These are phyloP conservation scores for Digitaria exilis DNA, from an alignment of 202 grass and related monocot species.

Conservation along the genomic window DNA sequence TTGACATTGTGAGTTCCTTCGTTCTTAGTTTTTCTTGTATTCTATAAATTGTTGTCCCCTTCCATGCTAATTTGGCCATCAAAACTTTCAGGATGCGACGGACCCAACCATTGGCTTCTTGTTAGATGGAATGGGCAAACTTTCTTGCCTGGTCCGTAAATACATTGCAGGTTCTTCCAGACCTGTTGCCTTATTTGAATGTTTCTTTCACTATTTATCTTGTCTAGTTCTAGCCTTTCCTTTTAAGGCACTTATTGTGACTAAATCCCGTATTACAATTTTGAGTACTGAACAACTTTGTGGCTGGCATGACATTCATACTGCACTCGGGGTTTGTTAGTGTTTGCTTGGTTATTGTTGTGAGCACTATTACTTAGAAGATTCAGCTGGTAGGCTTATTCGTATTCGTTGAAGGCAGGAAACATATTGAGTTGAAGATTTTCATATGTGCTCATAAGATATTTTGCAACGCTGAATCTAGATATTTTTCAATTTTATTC, in stretches of 20 bases:
- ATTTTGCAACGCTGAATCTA: conserved; percentile 7
- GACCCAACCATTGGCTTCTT: conserved; percentile 95
- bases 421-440: neutral
- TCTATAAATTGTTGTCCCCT: conserved; percentile 18
- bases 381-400: neutral
- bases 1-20: conserved; percentile 79
- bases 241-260: conserved; percentile 4
- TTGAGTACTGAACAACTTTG: neutral
- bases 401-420: neutral
- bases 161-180: conserved; percentile 83
- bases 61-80: conserved; percentile 39
- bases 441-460: conserved; percentile 22
- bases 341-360: conserved; percentile 9
- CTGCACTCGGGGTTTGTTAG: neutral
- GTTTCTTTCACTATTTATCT: neutral
- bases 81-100: conserved; percentile 80
- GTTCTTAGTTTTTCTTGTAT: conserved; percentile 31
- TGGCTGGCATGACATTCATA: conserved; percentile 4
- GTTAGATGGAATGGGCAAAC: conserved; percentile 93
- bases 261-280: neutral
- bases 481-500: neutral
- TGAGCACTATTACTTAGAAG: neutral
- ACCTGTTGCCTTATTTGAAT: conserved; percentile 24
- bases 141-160: conserved; percentile 92
- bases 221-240: conserved; percentile 3